Base-by-base conservation (phyloP, 1,139 yeast species). In the Lodderomyces parapsilosis region DNA sequence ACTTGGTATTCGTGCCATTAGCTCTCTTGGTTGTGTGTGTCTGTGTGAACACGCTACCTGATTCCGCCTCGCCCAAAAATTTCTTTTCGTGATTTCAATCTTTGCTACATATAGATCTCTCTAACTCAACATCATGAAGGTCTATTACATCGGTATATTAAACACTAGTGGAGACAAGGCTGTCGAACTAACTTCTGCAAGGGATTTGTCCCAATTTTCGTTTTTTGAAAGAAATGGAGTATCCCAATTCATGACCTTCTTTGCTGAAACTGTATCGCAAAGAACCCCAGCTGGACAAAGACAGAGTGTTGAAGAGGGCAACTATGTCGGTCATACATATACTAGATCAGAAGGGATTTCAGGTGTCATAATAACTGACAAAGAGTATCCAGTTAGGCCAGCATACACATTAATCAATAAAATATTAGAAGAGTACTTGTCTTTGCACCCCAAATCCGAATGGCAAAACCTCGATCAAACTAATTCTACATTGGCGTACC, bases 341-440 rank as follows among this genome's bases (percentile, higher is more conserved):
- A 83, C 91, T 20, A 78, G 98, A 53, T 68, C 86, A 27, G 99
- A 94, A 64, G 98, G 98, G 1, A 62, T 93, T 39, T 86, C 96
- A n/a, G 96, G 96, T 50, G 96, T 93, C 23, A 70, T 93, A 48
- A 87, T 94, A 61, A 82, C 96, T 40, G 99, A 93, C 63, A 86
- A 86, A 63, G 97, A 93, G 55, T 93, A 93, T 65, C 99, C 99
- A 2, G 91, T 88, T 17, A 80, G 99, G 60, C 98, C 97, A n/a
- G 99, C 97, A 1, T 93, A 89, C 67, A 86, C 97, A 2, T 73
- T 93, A 51, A 78, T 93, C 58, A 93, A 91, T 76, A 93, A 90
- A 70, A 72, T 93, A 18, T 75, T 90, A 56, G 99, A 93, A 56
- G 98, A 93, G 63, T 93, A 89, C 65, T 71, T 91, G 48, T 76